Conservation (phyloP, 2,329 filamentous ascomycete species). For the Alternaria sp. region DNA sequence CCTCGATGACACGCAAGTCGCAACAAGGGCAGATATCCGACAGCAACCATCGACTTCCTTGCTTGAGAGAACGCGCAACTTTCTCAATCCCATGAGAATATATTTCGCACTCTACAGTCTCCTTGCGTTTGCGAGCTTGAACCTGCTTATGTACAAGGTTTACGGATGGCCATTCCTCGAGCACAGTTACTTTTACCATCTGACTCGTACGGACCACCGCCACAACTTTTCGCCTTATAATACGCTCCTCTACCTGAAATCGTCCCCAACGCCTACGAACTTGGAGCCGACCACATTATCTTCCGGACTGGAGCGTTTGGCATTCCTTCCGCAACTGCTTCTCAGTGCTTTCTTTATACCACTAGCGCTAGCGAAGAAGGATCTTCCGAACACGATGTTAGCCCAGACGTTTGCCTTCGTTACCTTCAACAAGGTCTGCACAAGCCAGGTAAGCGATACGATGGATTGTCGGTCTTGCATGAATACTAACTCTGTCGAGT, state of each 20-base stretch:
- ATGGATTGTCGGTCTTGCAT: neutral
- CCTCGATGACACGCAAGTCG: slow-evolving; percentile 65
- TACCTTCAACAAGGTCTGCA: slow-evolving; percentile 98
- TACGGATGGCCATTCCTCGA: slow-evolving; percentile 79
- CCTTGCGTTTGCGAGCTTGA: slow-evolving; percentile 74
- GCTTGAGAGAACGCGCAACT: slow-evolving; percentile 23
- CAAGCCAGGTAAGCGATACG: slow-evolving; percentile 76
- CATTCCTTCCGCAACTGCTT: slow-evolving; percentile 86
- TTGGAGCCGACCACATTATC: slow-evolving; percentile 41
- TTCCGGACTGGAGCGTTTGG: slow-evolving; percentile 73
- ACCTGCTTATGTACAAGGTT: slow-evolving; percentile 77
- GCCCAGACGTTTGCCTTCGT: slow-evolving; percentile 98
- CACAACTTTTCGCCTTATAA: slow-evolving; percentile 99
- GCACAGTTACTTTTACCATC: slow-evolving; percentile 92
- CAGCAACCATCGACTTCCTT: slow-evolving; percentile 23
- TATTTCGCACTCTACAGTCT: slow-evolving; percentile 70
- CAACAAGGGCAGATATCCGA: slow-evolving; percentile 3
- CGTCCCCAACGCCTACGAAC: slow-evolving; percentile 56
- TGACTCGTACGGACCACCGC: slow-evolving; percentile 91
- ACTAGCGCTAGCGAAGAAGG: slow-evolving; percentile 76
- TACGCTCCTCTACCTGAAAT: slow-evolving; percentile 84
- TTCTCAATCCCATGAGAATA: slow-evolving; percentile 55
- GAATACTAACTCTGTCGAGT: slow-evolving; percentile 59
- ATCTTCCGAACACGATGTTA: slow-evolving; percentile 83
- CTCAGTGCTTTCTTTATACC: slow-evolving; percentile 80